Conservation (phyloP, 1,284 basidiomycete genomes). For the Puccinia brachypodii region DNA sequence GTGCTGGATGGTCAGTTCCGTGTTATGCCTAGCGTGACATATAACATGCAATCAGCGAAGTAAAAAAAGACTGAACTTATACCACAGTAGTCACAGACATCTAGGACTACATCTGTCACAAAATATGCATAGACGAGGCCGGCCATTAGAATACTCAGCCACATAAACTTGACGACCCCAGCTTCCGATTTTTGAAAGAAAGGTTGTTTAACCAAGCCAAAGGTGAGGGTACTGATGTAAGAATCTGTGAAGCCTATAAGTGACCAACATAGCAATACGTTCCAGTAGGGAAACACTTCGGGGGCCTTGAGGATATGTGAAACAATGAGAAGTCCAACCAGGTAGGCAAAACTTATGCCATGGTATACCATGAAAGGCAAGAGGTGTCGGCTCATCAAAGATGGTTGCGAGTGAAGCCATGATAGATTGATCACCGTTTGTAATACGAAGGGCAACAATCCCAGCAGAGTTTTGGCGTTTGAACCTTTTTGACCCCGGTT, state of each 20-base stretch:
- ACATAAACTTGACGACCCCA: slow-evolving; percentile 14
- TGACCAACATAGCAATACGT: slow-evolving; percentile 81
- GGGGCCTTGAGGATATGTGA: slow-evolving; percentile 82
- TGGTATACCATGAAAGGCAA: slow-evolving; percentile 26
- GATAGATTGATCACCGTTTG: slow-evolving; percentile 48
- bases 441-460: slow-evolving; percentile 44
- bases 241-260: slow-evolving; percentile 72
- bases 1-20: neutral
- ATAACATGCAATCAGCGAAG: neutral
- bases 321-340: slow-evolving; percentile 85
- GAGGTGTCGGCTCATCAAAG: slow-evolving; percentile 65
- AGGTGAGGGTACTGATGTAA: slow-evolving; percentile 17
- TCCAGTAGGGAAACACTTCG: slow-evolving; percentile 74
- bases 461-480: slow-evolving; percentile 62
- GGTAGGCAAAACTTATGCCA: slow-evolving; percentile 59
- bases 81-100: slow-evolving; percentile 46
- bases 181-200: slow-evolving; percentile 42
- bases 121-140: slow-evolving; percentile 41
- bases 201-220: slow-evolving; percentile 23
- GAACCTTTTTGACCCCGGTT: slow-evolving; percentile 62
- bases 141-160: slow-evolving; percentile 37
- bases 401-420: slow-evolving; percentile 52
- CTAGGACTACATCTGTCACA: slow-evolving; percentile 42
- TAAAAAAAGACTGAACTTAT: slow-evolving; percentile 43
- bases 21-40: neutral